Conservation (phyloP, 2,329 filamentous ascomycete genomes). For the Polychaeton citri region DNA sequence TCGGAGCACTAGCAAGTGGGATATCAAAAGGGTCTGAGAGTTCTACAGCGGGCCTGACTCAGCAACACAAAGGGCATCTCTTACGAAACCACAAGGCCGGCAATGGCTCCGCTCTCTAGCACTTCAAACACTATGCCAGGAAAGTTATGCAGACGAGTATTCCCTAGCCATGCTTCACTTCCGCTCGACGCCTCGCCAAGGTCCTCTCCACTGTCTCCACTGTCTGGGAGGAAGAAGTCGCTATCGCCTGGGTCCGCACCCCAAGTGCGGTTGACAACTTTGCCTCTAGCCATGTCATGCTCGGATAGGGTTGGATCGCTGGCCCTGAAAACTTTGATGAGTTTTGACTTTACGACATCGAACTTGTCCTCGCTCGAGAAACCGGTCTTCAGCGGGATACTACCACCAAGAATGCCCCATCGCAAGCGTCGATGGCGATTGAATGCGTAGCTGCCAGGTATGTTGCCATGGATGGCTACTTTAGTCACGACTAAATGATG, state of each 20-base stretch:
- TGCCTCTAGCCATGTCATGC: constrained; percentile 34
- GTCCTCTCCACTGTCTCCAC: constrained; percentile 18
- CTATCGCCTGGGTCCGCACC: constrained; percentile 15
- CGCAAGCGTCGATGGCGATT: constrained; percentile 83
- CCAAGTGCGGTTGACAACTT: constrained; percentile 25
- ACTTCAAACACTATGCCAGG: constrained; percentile 93
- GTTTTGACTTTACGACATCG: constrained; percentile 49
- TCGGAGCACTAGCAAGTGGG: no score
- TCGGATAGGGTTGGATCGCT: constrained; percentile 19
- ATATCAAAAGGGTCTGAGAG: no score
- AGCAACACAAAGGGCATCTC: no score
- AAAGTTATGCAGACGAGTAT: constrained; percentile 83
- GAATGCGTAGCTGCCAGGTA: constrained; percentile 92
- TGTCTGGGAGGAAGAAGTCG: constrained; percentile 21
- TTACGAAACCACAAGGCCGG: background rate
- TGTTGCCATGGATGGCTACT: constrained; percentile 83
- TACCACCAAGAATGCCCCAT: constrained; percentile 56
- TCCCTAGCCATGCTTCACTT: constrained; percentile 44
- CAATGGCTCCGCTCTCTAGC: constrained; percentile 63
- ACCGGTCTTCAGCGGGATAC: constrained; percentile 25
- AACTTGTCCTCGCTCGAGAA: constrained; percentile 70
- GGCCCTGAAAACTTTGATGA: constrained; percentile 58
- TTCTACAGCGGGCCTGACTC: no score
- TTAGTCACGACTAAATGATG: constrained; percentile 70
- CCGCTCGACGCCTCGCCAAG: constrained; percentile 29